Conservation (phyloP, 805 yeast genomes). For the Zygosaccharomyces pseudorouxii region DNA sequence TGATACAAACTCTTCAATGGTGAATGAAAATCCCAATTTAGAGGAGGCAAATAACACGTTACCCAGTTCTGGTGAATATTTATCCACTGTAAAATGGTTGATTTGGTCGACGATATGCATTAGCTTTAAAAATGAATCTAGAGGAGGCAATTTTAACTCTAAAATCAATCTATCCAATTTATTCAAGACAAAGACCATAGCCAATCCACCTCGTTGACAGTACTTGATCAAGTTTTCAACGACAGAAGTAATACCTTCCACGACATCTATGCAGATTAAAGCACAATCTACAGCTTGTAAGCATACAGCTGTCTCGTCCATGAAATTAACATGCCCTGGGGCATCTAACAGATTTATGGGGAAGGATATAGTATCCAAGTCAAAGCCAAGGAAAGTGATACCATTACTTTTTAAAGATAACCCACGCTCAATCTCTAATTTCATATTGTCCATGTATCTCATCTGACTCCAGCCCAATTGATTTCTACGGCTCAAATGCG, state of each 20-base stretch:
- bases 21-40: slow-evolving; percentile 57
- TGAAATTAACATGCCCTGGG: slow-evolving; percentile 88
- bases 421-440: slow-evolving; percentile 66
- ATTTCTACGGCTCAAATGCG: slow-evolving; percentile 29
- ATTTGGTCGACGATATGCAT: slow-evolving; percentile 55
- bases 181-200: slow-evolving; percentile 61
- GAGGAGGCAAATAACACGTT: slow-evolving; percentile 77
- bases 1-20: slow-evolving; percentile 58
- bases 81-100: slow-evolving; percentile 47
- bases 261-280: slow-evolving; percentile 70
- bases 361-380: slow-evolving; percentile 49
- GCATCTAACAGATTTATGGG: slow-evolving; percentile 69
- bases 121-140: slow-evolving; percentile 68
- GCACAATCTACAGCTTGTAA: slow-evolving; percentile 60
- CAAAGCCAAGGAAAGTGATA: slow-evolving; percentile 54
- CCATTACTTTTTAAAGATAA: slow-evolving; percentile 61
- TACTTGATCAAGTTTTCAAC: slow-evolving; percentile 50
- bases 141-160: slow-evolving; percentile 71
- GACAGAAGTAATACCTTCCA: slow-evolving; percentile 72
- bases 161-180: slow-evolving; percentile 82
- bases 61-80: slow-evolving; percentile 53
- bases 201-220: slow-evolving; percentile 46
- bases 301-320: slow-evolving; percentile 64
- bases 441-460: slow-evolving; percentile 68
- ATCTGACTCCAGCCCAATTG: slow-evolving; percentile 42